Evolutionary conservation across 129 eudicot species (phyloP), one percentile per base, ranked within the genome.

Genomic region (Silybum marianum): DNA sequence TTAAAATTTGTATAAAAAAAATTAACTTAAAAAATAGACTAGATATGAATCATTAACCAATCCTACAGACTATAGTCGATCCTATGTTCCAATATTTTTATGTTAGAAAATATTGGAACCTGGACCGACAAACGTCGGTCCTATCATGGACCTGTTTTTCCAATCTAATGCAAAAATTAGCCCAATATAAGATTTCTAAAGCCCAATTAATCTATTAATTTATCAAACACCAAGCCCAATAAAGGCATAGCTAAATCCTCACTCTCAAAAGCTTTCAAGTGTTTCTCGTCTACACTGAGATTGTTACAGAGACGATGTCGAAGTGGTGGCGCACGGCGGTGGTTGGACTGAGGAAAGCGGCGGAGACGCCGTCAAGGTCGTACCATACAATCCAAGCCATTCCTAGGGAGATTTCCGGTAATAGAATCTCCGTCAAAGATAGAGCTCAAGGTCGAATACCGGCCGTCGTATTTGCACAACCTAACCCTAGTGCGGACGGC

Each of bases 401-500:
- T 0, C 97, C 98, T 0, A 85, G 98, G 77, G 98, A 95, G 74
- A 60, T 88, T 6, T 73, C 89, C 16, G 98, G 98, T 6, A 74
- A 72, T 68, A 80, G 90, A 84, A 73, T 90, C 80, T 86, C 98
- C 69, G 84, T 72, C 73, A 88, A 90, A 75, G 98, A 95, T 78
- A 84, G 98, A 84, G 96, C 96, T 5, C 98, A 90, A 75, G 97
- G 98, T 24, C 94, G 98, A 16, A 89, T 95, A 44, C 98, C 98
- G 21, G 90, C 94, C 5, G 98, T 95, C 40, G 96, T 95, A 2
- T 86, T 95, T 83, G 82, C 96, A 70, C 90, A 87, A 80, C 83
- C 85, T 22, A 83, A 85, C 86, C 82, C 90, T 74, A 80, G 30
- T 74, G 79, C 71, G 11, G 89, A 70, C 78, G 84, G 28, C 72